Evolutionary conservation across 768 basidiomycete species (phyloP), one percentile per base, ranked within the genome.

Genomic region (Boletus edulis): DNA sequence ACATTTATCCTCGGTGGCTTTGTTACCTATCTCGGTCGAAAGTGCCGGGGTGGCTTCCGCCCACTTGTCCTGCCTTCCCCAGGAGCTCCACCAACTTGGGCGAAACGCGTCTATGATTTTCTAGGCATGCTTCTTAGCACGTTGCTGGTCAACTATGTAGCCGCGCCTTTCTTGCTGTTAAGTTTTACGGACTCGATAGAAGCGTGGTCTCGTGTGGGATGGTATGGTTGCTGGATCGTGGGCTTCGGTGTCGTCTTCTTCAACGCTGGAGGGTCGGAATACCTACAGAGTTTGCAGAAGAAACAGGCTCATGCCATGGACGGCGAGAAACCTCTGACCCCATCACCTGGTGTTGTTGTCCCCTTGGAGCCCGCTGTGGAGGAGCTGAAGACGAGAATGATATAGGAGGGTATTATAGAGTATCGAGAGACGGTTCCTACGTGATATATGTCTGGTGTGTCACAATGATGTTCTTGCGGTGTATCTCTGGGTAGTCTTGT

Each of bases 1-100:
- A 87, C 94, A 2, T 98, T 98, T 79, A 62, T 95, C 57, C 79
- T 89, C 57, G 95, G 86, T 32, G 94, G 91, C 20, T 87, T 98
- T 69, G 76, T 91, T 57, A 93, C 92, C 20, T 83, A 94, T 17
- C 79, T 81, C 18, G 92, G 82, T 12, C 86, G 94, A 52, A 83
- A 89, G 39, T 83, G 84, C 48, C 87, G 96, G 2, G 73, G 76
- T 57, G 82, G 86, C 67, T 73, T 98, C 62, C 91, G 97, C 13
- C 96, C 97, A 0, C 80, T 98, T 59, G 76, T 97, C 69, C 79
- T 92, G 20, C 73, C 81, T 9, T 66, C 73, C 5, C 67, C 76
- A 49, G 73, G 77, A 51, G 61, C 77, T 31, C 71, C n/a, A 14
- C 1, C 80, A 0, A 72, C 76, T 13, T 78, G 81, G 5, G 42